Base-by-base conservation (phyloP, 345 rosid species). In the Melaleuca quinquenervia region DNA sequence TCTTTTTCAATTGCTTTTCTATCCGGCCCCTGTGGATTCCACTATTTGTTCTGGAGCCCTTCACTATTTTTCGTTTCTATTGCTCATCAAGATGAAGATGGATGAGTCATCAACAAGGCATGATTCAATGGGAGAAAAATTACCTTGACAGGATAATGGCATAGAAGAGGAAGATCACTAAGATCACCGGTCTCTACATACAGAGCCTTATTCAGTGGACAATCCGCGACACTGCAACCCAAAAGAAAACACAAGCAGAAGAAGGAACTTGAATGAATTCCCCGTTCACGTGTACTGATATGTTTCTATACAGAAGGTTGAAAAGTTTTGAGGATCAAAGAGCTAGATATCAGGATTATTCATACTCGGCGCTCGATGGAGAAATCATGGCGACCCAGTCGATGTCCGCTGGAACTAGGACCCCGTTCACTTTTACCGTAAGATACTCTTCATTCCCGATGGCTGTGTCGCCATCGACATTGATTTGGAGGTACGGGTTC, bases 61-160 rank as follows among this genome's bases (percentile, higher is more conserved):
- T 36, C 78, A 10, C 78, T 15, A 18, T 41, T 32, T 70, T 9
- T 16, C 18, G 78, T 36, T 70, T 32, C 78, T 21, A 41, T 3
- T 32, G 9, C 78, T 70, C 22, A 32, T 26, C 55, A 84, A 58
- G 50, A 84, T 41, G 50, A 26, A 44, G 85, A 48, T 52, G 49
- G 85, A 60, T 49, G 27, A 75, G 52, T n/a, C 55, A 62, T 60
- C 80, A 20, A n/a, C 27, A 13, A 32, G 45, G 74, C 20, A 83
- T 36, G 85, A 83, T 0, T 18, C 78, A 36, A 36, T 6, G 48
- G 44, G 20, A 36, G 45, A 36, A 8, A 62, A 14, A 21, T 36
- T 90, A 93, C 96, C 96, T 93, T 93, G 18, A 94, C 96, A 50
- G 96, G 96, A 89, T 94, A 94, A 82, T 93, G 95, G 88, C 96